Conservation (phyloP, 2,329 filamentous ascomycete genomes). For the Aureobasidium sp. region DNA sequence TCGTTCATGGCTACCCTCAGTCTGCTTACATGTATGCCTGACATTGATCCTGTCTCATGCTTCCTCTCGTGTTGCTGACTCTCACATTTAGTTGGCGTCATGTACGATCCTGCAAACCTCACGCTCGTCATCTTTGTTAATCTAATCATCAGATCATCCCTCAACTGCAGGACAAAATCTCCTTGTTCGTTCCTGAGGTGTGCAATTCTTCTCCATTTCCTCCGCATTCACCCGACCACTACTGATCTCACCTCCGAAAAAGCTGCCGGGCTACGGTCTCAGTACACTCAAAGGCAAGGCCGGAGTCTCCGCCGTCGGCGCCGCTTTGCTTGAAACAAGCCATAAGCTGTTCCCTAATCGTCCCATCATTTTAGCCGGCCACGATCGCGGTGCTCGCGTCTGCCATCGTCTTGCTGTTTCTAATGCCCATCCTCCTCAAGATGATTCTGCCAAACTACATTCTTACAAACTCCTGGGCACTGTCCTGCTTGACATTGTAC, state of each 20-base stretch:
- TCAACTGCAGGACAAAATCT: slow-evolving; percentile 29
- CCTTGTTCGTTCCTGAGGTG: slow-evolving; percentile 37
- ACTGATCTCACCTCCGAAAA: neutral
- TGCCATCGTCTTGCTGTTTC: slow-evolving; percentile 41
- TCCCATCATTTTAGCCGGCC: slow-evolving; percentile 37
- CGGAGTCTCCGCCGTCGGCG: slow-evolving; percentile 30
- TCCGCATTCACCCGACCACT: neutral
- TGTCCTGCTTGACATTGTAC: slow-evolving; percentile 42
- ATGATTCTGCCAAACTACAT: slow-evolving; percentile 6
- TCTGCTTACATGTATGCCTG: slow-evolving; percentile 26
- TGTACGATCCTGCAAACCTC: slow-evolving; percentile 16
- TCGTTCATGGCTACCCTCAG: slow-evolving; percentile 41
- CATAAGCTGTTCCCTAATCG: slow-evolving; percentile 25
- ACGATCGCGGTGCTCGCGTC: slow-evolving; percentile 43
- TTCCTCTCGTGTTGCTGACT: neutral
- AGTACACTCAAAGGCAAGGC: slow-evolving; percentile 24
- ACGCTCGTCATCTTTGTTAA: neutral
- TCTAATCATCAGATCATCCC: slow-evolving; percentile 26
- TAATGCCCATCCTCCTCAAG: slow-evolving; percentile 17
- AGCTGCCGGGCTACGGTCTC: slow-evolving; percentile 40
- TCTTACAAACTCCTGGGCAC: slow-evolving; percentile 31
- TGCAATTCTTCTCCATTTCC: neutral
- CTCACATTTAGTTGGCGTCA: slow-evolving; percentile 18
- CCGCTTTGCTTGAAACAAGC: slow-evolving; percentile 34
- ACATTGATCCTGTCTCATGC: neutral